Base-by-base conservation (phyloP, 345 rosid species). In the Toxicodendron radicans region DNA sequence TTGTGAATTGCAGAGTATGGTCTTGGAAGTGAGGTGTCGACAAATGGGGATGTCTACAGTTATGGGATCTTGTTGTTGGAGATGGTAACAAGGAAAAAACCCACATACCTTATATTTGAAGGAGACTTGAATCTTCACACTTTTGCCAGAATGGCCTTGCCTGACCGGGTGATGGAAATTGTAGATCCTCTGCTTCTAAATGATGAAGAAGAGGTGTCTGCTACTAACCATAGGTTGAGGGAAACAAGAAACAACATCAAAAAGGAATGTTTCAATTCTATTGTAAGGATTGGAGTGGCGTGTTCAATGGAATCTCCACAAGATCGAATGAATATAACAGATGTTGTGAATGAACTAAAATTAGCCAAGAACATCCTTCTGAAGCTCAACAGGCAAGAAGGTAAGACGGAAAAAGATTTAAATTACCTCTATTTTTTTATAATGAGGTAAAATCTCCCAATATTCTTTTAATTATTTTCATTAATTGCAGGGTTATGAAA, bases 21-120 rank as follows among this genome's bases (percentile, higher is more conserved):
- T 21, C 20, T 54, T 11, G 77, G 77, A 67, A 68, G 73, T 1
- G 49, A 11, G 48, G 67, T 64, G 11, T 76, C 81, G 10, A 66
- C 67, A 0, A 10, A 13, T 2, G 83, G 87, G 0, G 81, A 84
- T 58, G 68, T 81, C n/a, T 74, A 79, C 23, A 74, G 84, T 20
- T 84, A 57, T 46, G 84, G 84, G 0, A 76, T 81, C 0, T 57
- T 84, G 11, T 46, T 81, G 63, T 38, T 79, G 2, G 78, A 81
- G 75, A 64, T 81, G 75, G 68, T 81, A 49, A 66, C 78, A 0
- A 53, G 83, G 24, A 57, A 73, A 63, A 64, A 59, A 9, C 81
- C 85, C 1, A 81, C 78, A 0, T 67, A 74, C 9, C 56, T 35
- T 11, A 43, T 58, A 60, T 81, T 79, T 65, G 58, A 23, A 3